Conservation (phyloP, 441 rosid species). For the Gossypium lobatum region DNA sequence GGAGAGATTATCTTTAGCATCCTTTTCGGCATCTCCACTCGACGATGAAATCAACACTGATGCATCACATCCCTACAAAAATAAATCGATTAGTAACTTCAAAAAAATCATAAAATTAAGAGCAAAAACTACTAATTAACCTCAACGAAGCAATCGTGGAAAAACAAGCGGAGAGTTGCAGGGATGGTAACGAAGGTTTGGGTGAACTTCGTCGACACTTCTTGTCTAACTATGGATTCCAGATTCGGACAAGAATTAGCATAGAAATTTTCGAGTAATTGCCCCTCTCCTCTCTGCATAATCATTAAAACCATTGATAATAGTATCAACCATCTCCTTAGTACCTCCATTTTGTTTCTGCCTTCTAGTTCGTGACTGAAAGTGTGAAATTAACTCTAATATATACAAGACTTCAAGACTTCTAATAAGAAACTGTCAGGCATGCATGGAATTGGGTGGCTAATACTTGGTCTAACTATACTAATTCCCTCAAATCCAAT, state of each 20-base stretch:
- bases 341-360: constrained; percentile 17
- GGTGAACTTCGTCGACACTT: constrained; percentile 33
- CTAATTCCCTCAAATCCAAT: not conserved
- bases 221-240: constrained; percentile 39
- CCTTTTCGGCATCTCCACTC: constrained; percentile 47
- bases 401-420: not conserved
- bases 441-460: not conserved
- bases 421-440: not conserved
- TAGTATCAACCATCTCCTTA: constrained; percentile 7
- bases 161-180: constrained; percentile 54
- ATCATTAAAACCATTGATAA: constrained; percentile 14
- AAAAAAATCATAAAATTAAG: not conserved
- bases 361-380: not conserved
- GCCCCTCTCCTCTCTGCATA: constrained; percentile 28
- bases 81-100: not conserved
- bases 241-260: constrained; percentile 38
- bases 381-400: not conserved
- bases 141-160: constrained; percentile 59
- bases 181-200: constrained; percentile 46
- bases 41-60: constrained; percentile 40
- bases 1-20: constrained; percentile 42
- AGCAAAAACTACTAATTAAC: constrained; percentile 21
- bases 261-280: constrained; percentile 45
- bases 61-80: constrained; percentile 48
- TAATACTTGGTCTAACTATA: not conserved